These are phyloP conservation scores for Coemansia sp. DNA, from an alignment of 192 early-diverging fungal species.

Conservation along the genomic window DNA sequence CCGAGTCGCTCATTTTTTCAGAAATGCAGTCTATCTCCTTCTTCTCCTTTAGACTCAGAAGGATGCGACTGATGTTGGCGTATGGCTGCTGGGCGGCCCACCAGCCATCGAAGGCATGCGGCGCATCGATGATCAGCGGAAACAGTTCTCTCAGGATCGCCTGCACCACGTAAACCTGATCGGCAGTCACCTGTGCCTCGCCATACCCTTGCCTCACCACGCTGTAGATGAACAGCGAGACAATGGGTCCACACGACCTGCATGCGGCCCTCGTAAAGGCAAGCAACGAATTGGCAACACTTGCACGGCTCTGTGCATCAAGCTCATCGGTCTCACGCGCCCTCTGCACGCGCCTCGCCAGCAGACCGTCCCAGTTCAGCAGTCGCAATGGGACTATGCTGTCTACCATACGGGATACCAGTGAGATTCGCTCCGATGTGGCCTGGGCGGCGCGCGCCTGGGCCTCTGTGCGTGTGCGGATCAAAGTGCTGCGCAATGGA, in stretches of 20 bases:
- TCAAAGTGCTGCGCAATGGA: conserved; percentile 23
- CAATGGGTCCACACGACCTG: conserved; percentile 30
- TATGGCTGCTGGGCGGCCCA: conserved; percentile 34
- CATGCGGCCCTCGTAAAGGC: conserved; percentile 17
- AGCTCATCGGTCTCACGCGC: conserved; percentile 20
- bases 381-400: conserved; percentile 34
- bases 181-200: conserved; percentile 11
- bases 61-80: conserved; percentile 6
- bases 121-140: conserved; percentile 36
- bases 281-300: neutral
- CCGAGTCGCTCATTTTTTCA: too few relatives aligned
- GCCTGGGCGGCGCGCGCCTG: neutral
- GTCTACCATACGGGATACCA: conserved; percentile 21
- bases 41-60: too few relatives aligned
- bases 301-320: neutral
- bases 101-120: conserved; percentile 39
- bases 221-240: conserved; percentile 37
- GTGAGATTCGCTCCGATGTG: neutral
- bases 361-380: conserved; percentile 20
- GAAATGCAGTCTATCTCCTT: too few relatives aligned
- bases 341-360: conserved; percentile 5
- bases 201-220: neutral
- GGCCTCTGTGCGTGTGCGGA: neutral
- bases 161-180: conserved; percentile 40
- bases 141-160: conserved; percentile 37